Evolutionary conservation across 345 rosid species (phyloP).

Genomic region (Linum lewisii): DNA sequence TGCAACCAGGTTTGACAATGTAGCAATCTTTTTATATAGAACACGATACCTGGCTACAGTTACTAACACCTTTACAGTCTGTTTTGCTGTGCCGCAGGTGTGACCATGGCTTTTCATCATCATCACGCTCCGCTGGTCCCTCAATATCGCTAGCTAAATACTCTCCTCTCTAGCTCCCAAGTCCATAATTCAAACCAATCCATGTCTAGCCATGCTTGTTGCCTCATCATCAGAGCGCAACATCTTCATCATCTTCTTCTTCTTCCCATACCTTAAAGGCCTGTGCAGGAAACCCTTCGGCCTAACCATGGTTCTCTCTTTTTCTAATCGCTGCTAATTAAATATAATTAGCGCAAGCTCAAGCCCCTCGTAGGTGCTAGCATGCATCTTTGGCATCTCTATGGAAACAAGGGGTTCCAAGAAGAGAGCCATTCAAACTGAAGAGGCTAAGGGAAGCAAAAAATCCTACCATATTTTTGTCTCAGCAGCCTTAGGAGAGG

Average conservation of each 20-base stretch:
- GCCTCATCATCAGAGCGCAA: conserved; percentile 24
- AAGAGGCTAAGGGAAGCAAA: conserved; percentile 17
- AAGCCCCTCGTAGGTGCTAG: conserved; percentile 45
- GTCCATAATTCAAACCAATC: no score
- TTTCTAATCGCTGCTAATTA: conserved; percentile 22
- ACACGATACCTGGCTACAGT: background rate
- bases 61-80: conserved; percentile 84
- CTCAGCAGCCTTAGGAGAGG: conserved; percentile 45
- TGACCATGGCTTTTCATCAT: conserved; percentile 47
- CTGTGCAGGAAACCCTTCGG: conserved; percentile 27
- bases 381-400: conserved; percentile 27
- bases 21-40: background rate
- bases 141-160: conserved; percentile 20
- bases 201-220: no score
- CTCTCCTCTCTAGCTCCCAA: conserved; percentile 17
- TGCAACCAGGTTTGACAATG: conserved; percentile 57
- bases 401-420: conserved; percentile 32
- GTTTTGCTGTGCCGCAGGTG: conserved; percentile 99
- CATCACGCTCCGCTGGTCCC: conserved; percentile 37
- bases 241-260: no score
- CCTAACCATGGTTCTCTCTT: conserved; percentile 82
- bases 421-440: conserved; percentile 16
- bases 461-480: conserved; percentile 26
- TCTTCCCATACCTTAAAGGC: no score
- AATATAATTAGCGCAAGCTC: conserved; percentile 34